Percentiles rank a stretch among this genome's conserved stretches.
phyloP scores from a whole-genome alignment of 805 yeast species.

The Ascoidea rubescens region DNA sequence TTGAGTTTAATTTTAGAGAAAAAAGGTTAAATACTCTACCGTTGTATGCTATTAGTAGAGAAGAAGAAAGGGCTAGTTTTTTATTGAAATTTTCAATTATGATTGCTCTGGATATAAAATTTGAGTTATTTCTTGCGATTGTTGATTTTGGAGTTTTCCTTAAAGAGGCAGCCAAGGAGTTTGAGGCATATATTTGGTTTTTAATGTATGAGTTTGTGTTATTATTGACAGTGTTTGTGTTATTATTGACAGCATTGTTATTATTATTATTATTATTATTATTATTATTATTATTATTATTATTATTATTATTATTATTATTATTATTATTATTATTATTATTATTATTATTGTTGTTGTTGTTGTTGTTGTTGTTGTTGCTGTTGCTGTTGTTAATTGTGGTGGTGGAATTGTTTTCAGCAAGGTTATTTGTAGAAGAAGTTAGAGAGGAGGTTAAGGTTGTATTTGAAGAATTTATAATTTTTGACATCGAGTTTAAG shows the following conservation, averaged over 20 bases:
- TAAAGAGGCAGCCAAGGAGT: neutral
- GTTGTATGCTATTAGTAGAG: constrained; percentile 30
- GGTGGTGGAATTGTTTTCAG: too few species aligned
- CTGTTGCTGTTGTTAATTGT: neutral
- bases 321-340: neutral
- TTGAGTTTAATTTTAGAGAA: constrained; percentile 3
- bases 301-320: neutral
- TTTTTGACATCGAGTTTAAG: neutral
- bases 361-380: neutral
- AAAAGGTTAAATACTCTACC: constrained; percentile 31
- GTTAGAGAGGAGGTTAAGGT: too few species aligned
- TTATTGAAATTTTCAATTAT: constrained; percentile 18
- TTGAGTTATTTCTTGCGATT: constrained; percentile 19
- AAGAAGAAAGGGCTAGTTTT: constrained; percentile 15
- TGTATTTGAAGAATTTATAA: too few species aligned
- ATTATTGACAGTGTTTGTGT: neutral
- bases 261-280: neutral
- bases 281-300: neutral
- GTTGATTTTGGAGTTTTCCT: constrained; percentile 19
- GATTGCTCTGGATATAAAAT: constrained; percentile 20
- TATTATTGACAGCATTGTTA: neutral
- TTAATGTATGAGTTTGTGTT: neutral
- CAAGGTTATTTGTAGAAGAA: too few species aligned
- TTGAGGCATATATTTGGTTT: neutral
- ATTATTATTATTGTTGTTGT: neutral